A percentile compares a stretch with the other conserved stretches of the same genome.
These are phyloP conservation scores for Nyssa sinensis DNA, from an alignment of 148 eudicot species.

Conservation along the genomic window DNA sequence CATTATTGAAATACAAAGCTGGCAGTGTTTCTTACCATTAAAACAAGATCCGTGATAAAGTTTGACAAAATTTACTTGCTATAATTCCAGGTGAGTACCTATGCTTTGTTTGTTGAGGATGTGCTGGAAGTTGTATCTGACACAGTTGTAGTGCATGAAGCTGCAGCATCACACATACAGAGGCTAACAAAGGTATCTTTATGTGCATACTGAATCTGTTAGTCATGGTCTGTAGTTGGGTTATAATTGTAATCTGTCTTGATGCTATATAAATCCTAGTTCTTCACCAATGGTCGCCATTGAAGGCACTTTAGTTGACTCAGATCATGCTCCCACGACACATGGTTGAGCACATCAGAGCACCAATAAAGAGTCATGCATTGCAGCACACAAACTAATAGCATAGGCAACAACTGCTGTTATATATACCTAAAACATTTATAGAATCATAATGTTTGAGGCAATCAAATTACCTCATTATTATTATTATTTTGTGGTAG, in stretches of 20 bases:
- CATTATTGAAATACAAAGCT: not conserved
- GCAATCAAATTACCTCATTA: not conserved
- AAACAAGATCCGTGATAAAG: not conserved
- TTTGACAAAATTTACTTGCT: not conserved
- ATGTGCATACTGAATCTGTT: not conserved
- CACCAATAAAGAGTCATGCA: not conserved
- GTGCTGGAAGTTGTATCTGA: constrained; percentile 59
- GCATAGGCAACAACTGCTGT: no score
- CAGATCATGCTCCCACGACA: not conserved
- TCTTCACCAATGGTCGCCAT: not conserved
- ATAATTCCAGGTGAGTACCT: constrained; percentile 64
- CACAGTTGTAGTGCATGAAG: constrained; percentile 61
- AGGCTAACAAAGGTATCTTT: constrained; percentile 67
- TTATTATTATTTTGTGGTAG: not conserved
- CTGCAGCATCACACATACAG: constrained; percentile 57
- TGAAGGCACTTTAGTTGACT: not conserved
- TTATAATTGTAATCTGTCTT: not conserved
- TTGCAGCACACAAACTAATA: not conserved
- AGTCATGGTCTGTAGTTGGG: not conserved
- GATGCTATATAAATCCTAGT: not conserved
- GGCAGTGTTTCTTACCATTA: not conserved
- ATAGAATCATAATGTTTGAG: not conserved
- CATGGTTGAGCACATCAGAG: not conserved
- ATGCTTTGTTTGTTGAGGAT: constrained; percentile 59
- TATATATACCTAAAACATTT: not conserved